A percentile compares a stretch with the other conserved stretches of the same genome.
phyloP scores from a whole-genome alignment of 176 grass and related monocot genomes.

The Triticum monococcum region DNA sequence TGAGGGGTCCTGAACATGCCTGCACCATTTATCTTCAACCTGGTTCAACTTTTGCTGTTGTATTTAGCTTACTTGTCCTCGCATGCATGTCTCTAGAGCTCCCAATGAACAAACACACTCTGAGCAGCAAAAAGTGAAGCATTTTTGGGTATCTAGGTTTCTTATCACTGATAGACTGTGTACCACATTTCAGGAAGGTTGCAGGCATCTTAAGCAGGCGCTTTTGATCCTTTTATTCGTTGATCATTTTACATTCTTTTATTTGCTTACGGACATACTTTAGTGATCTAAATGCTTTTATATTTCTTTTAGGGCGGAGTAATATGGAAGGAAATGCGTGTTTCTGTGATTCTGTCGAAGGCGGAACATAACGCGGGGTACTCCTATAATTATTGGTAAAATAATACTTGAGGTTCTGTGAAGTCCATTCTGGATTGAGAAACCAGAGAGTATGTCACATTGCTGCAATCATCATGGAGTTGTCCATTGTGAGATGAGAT shows the following conservation, averaged over 20 bases:
- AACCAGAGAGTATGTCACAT: not conserved
- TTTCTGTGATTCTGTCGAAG: too few species aligned
- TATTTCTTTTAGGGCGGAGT: too few species aligned
- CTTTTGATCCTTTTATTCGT: not conserved
- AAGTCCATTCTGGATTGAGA: not conserved
- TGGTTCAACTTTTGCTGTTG: slow-evolving; percentile 29
- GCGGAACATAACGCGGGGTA: too few species aligned
- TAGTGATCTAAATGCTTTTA: too few species aligned
- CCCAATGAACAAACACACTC: slow-evolving; percentile 2
- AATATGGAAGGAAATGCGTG: too few species aligned
- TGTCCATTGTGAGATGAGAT: not conserved
- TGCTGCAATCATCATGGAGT: slow-evolving; percentile 4
- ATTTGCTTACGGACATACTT: too few species aligned
- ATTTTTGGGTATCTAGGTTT: slow-evolving; percentile 18
- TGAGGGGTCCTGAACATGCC: not conserved
- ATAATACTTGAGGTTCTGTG: too few species aligned
- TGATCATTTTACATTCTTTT: not conserved
- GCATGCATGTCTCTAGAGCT: slow-evolving; percentile 21
- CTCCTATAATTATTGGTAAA: too few species aligned
- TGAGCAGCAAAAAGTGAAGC: slow-evolving; percentile 1
- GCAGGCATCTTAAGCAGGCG: slow-evolving; percentile 4
- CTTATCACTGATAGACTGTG: slow-evolving; percentile 18
- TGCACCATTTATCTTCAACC: not conserved
- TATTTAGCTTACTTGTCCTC: slow-evolving; percentile 35
- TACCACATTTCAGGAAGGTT: slow-evolving; percentile 14